phyloP scores from a whole-genome alignment of 1,284 basidiomycete genomes.

The Waitea zeae region DNA sequence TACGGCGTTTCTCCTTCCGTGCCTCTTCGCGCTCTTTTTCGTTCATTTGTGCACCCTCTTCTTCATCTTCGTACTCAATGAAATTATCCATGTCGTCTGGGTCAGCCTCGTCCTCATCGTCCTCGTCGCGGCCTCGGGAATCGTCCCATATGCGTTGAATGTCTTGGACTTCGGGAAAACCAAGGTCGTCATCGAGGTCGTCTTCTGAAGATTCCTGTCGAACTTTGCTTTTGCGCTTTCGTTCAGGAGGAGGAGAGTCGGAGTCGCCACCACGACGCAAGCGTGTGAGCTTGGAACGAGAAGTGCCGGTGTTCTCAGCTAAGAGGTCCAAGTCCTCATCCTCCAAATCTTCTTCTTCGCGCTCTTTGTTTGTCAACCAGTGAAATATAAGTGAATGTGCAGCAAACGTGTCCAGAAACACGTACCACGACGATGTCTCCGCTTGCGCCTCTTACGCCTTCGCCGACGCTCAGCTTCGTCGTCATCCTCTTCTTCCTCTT shows the following conservation, averaged over 20 bases:
- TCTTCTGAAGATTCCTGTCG: slow-evolving; percentile 57
- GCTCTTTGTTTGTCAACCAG: slow-evolving; percentile 19
- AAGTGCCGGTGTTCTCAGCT: slow-evolving; percentile 88
- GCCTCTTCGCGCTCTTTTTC: slow-evolving; percentile 59
- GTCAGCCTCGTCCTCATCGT: slow-evolving; percentile 37
- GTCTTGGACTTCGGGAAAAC: slow-evolving; percentile 38
- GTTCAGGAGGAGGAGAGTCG: slow-evolving; percentile 43
- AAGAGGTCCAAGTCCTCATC: slow-evolving; percentile 93
- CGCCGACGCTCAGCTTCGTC: slow-evolving; percentile 40
- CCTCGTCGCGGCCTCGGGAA: slow-evolving; percentile 42
- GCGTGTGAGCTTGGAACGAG: slow-evolving; percentile 49
- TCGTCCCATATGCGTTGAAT: slow-evolving; percentile 80
- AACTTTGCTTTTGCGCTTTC: slow-evolving; percentile 33
- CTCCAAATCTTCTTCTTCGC: slow-evolving; percentile 65
- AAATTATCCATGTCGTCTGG: slow-evolving; percentile 76
- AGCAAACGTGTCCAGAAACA: no score
- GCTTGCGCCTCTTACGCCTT: slow-evolving; percentile 48
- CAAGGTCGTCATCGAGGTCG: slow-evolving; percentile 42
- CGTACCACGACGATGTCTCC: slow-evolving; percentile 47
- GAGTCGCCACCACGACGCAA: slow-evolving; percentile 57
- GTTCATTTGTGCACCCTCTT: slow-evolving; percentile 53
- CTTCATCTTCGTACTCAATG: slow-evolving; percentile 84
- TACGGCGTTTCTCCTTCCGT: slow-evolving; percentile 47
- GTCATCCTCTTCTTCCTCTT: slow-evolving; percentile 46
- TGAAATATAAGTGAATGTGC: no score